Conservation (phyloP, 2,329 filamentous ascomycete species). For the Botrytis byssoidea region DNA sequence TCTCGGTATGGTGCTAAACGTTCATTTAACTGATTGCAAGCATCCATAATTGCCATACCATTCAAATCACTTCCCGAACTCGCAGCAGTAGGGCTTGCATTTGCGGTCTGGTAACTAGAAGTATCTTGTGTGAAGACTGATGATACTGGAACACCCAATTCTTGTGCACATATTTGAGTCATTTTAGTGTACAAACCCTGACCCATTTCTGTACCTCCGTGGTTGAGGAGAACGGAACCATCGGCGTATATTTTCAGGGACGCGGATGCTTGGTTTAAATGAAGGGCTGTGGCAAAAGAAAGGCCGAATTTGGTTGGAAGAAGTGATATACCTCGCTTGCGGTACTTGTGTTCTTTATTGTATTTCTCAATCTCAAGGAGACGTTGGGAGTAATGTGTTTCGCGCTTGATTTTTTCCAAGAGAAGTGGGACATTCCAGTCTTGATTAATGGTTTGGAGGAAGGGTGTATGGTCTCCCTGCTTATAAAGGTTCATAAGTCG, state of each 20-base stretch:
- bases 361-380: constrained; percentile 69
- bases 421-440: constrained; percentile 87
- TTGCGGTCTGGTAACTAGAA: constrained; percentile 89
- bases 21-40: constrained; percentile 83
- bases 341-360: constrained; percentile 85
- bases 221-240: constrained; percentile 83
- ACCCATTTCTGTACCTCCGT: constrained; percentile 96
- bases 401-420: constrained; percentile 79
- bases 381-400: constrained; percentile 68
- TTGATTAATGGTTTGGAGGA: constrained; percentile 81
- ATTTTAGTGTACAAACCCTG: constrained; percentile 94
- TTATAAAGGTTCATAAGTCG: constrained; percentile 86
- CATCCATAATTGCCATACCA: constrained; percentile 89
- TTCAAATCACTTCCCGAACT: constrained; percentile 95
- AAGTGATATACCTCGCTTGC: constrained; percentile 70
- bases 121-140: constrained; percentile 89
- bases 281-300: constrained; percentile 82
- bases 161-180: constrained; percentile 87
- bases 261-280: constrained; percentile 91
- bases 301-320: constrained; percentile 97
- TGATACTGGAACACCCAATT: constrained; percentile 73
- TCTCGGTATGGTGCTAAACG: constrained; percentile 79
- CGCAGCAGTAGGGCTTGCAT: constrained; percentile 86
- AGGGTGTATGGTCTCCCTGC: constrained; percentile 74
- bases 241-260: constrained; percentile 96